These are phyloP conservation scores for Yarrowia keelungensis DNA, from an alignment of 805 yeast species.

Conservation along the genomic window DNA sequence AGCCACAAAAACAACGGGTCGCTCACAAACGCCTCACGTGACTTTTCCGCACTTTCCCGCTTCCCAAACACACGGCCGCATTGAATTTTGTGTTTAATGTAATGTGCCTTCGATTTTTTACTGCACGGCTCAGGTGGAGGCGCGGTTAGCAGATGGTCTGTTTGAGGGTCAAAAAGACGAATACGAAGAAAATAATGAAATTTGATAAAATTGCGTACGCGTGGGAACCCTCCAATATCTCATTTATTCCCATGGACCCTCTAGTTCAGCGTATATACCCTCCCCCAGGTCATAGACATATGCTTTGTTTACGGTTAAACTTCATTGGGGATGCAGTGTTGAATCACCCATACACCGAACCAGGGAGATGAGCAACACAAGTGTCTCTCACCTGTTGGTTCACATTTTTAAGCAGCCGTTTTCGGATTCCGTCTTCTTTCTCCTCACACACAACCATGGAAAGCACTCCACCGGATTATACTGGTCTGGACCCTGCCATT, in stretches of 20 bases:
- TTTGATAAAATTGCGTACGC: too few species aligned
- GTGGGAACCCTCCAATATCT: too few species aligned
- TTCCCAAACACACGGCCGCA: background rate
- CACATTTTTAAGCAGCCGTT: too few species aligned
- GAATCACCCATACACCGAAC: background rate
- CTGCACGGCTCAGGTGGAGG: constrained; percentile 14
- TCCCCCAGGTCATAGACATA: background rate
- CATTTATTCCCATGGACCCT: too few species aligned
- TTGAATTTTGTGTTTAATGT: constrained; percentile 5
- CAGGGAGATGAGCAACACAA: background rate
- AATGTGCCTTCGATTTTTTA: background rate
- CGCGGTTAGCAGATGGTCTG: background rate
- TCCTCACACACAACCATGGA: background rate
- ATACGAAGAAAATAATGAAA: background rate
- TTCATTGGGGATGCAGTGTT: constrained; percentile 10
- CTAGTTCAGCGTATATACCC: background rate
- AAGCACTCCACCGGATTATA: constrained; percentile 17
- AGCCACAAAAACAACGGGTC: background rate
- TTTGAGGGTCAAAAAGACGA: background rate
- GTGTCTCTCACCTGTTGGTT: background rate
- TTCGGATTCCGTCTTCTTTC: too few species aligned
- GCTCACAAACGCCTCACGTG: constrained; percentile 2
- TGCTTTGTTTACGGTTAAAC: background rate
- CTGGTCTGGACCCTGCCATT: constrained; percentile 17
- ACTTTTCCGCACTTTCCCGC: constrained; percentile 3